A percentile compares a stretch with the other conserved stretches of the same genome.
phyloP scores from a whole-genome alignment of 2,329 filamentous ascomycete species.

The Ophiostoma montium region DNA sequence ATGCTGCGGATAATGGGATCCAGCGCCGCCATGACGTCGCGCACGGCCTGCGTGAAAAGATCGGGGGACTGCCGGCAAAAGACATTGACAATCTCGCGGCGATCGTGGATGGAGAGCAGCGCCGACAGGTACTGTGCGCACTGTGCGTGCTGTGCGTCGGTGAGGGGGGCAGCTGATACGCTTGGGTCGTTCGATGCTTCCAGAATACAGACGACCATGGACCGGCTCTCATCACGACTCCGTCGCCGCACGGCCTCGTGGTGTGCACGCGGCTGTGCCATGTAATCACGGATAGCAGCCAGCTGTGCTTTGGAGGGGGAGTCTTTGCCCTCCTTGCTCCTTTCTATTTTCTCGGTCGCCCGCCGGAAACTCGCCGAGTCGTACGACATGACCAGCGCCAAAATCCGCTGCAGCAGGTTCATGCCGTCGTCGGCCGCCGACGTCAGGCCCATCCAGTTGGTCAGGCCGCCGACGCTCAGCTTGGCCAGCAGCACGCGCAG shows the following conservation, averaged over 20 bases:
- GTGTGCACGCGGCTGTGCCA: slow-evolving; percentile 35
- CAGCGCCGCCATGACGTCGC: slow-evolving; percentile 51
- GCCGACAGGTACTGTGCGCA: slow-evolving; percentile 58
- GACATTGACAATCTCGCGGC: slow-evolving; percentile 52
- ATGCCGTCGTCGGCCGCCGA: slow-evolving; percentile 60
- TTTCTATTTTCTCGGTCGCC: slow-evolving; percentile 49
- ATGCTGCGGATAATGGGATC: slow-evolving; percentile 61
- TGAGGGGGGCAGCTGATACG: slow-evolving; percentile 32
- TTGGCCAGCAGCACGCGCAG: slow-evolving; percentile 63
- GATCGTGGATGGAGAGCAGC: slow-evolving; percentile 56
- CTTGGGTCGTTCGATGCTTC: slow-evolving; percentile 31
- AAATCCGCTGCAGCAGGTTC: slow-evolving; percentile 66
- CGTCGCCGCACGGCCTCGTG: slow-evolving; percentile 45
- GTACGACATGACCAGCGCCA: slow-evolving; percentile 59
- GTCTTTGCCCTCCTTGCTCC: slow-evolving; percentile 40
- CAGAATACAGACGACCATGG: slow-evolving; percentile 55
- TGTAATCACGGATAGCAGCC: slow-evolving; percentile 43
- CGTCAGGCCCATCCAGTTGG: slow-evolving; percentile 67
- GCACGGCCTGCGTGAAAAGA: slow-evolving; percentile 53
- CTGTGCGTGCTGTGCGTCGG: slow-evolving; percentile 45
- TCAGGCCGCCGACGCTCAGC: slow-evolving; percentile 56
- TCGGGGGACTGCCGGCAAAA: slow-evolving; percentile 59
- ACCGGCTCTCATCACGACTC: slow-evolving; percentile 35
- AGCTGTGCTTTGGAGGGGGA: slow-evolving; percentile 47
- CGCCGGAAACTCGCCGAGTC: slow-evolving; percentile 58